phyloP scores from a whole-genome alignment of 495 filamentous ascomycete genomes.

The Apiosordaria backusii region DNA sequence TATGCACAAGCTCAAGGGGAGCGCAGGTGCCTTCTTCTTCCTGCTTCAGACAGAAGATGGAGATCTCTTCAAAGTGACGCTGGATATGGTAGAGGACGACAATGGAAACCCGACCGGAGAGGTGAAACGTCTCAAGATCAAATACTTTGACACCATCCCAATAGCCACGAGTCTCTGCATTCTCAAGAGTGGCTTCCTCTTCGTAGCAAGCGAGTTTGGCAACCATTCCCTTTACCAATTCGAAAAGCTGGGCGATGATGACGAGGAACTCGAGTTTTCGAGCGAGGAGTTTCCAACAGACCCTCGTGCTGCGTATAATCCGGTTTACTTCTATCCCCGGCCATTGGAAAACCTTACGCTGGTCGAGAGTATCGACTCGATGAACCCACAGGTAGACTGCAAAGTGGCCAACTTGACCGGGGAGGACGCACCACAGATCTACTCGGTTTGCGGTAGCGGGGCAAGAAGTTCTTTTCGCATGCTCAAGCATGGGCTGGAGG shows the following conservation, averaged over 20 bases:
- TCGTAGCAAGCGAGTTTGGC: constrained; percentile 86
- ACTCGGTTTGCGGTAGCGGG: constrained; percentile 82
- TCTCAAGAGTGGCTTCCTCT: constrained; percentile 92
- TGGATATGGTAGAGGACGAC: constrained; percentile 84
- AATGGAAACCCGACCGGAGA: constrained; percentile 73
- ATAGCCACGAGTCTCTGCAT: constrained; percentile 82
- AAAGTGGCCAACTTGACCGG: constrained; percentile 83
- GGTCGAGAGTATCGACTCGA: constrained; percentile 78
- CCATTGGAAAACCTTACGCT: constrained; percentile 76
- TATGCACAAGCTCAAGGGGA: constrained; percentile 94
- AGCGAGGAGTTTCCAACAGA: constrained; percentile 82
- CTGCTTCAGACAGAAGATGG: constrained; percentile 93
- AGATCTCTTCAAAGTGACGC: constrained; percentile 92
- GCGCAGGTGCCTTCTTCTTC: constrained; percentile 83
- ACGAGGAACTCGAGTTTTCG: constrained; percentile 77
- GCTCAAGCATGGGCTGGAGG: constrained; percentile 86
- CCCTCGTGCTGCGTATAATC: constrained; percentile 59
- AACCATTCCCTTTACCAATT: constrained; percentile 97
- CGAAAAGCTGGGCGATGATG: constrained; percentile 94
- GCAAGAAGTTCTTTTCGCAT: constrained; percentile 86
- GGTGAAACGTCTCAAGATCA: constrained; percentile 81
- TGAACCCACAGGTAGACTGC: constrained; percentile 88
- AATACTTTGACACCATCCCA: constrained; percentile 96
- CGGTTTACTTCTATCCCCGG: constrained; percentile 81
- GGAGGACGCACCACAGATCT: constrained; percentile 96